These are phyloP conservation scores for Podila epigama DNA, from an alignment of 192 early-diverging fungal species.

Conservation along the genomic window DNA sequence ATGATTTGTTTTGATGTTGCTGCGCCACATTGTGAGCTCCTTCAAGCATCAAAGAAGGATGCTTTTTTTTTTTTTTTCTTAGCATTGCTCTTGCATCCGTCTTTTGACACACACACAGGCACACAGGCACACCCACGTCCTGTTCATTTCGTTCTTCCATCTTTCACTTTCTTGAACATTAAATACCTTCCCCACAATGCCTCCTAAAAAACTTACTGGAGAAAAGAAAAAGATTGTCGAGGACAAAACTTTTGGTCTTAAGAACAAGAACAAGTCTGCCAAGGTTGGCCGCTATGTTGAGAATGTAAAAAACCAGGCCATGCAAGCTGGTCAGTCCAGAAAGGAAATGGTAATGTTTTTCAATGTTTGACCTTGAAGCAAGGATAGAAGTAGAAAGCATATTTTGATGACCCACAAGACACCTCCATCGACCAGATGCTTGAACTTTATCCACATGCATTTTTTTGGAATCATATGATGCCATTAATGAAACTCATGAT, in stretches of 20 bases:
- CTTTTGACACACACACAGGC: neutral
- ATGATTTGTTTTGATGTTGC: neutral
- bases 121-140: neutral
- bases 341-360: constrained; percentile 53
- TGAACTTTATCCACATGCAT: too few relatives aligned
- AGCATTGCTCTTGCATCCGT: neutral
- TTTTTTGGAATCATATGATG: neutral
- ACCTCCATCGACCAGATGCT: too few relatives aligned
- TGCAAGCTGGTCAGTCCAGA: constrained; percentile 58
- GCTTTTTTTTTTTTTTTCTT: neutral
- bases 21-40: constrained; percentile 1
- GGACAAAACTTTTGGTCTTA: constrained; percentile 98
- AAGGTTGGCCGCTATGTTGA: constrained; percentile 93
- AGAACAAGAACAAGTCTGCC: constrained; percentile 97
- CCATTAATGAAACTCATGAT: too few relatives aligned
- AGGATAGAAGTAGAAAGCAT: too few relatives aligned
- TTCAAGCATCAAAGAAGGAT: neutral
- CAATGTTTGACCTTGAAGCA: neutral
- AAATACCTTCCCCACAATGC: constrained; percentile 68
- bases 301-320: constrained; percentile 88
- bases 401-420: too few relatives aligned
- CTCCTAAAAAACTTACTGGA: constrained; percentile 76
- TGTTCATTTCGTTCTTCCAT: neutral
- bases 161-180: neutral
- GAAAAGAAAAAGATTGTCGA: constrained; percentile 86